Evolutionary conservation across 2,329 filamentous ascomycete genomes (phyloP), one percentile per base, ranked within the genome.

Genomic region (Colletotrichum lentis): DNA sequence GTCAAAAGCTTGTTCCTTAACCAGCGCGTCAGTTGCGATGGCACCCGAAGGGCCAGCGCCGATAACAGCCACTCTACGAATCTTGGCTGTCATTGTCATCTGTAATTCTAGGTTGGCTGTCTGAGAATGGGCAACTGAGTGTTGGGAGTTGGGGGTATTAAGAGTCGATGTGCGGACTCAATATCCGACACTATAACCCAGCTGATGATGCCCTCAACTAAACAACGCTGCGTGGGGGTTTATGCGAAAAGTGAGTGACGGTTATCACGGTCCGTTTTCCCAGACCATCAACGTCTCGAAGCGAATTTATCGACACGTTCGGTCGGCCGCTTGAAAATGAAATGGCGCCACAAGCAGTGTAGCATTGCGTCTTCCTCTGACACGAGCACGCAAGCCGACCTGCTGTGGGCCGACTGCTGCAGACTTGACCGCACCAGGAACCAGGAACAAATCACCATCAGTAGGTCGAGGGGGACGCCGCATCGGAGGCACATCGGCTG

Each of bases 1-100:
- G 56, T 88, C 83, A 70, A 89, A 89, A 2, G 76, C 73, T 62
- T 84, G 78, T 73, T 89, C 87, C 73, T 85, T 81, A 20, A 80
- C 81, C 49, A 89, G 74, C 3, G 86, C 85, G 77, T 88, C 85
- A 3, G 87, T 81, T 0, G 85, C 76, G 68, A 88, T 88, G 20
- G 84, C 84, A 1, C 86, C 86, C 0, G 84, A 80, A 1, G 86
- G 86, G 1, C 86, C 86, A 1, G 86, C 81, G 12, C 86, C 86
- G 69, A 89, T 86, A 3, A 88, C 81, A 41, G 86, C 86, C 7
- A 88, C 81, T 16, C 76, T 71, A 16, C 64, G 64, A 7, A 68
- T 68, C 64, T 59, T 67, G 0, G 24, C 44, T 5, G 24, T 0
- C 63, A 67, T 69, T 7, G 24, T 0, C 57, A 67, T 69, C 5